Evolutionary conservation across 305 asterid genomes (phyloP), one percentile per base, ranked within the genome.

Genomic region (Ajuga reptans): DNA sequence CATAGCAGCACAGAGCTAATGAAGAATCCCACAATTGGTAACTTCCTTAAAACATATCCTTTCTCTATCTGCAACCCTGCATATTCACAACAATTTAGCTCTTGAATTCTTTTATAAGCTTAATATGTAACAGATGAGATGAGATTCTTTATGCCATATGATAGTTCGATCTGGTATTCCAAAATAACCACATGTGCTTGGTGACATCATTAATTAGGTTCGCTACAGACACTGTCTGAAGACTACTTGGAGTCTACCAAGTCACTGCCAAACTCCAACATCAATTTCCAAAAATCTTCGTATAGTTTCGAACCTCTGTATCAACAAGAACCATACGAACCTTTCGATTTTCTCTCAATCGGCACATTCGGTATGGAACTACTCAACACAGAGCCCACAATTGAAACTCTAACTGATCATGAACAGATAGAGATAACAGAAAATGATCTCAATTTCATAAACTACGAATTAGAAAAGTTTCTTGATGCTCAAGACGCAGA

Each of bases 281-380:
- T 61, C 51, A 77, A 67, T 66, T 42, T 57, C 49, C 34, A 57
- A 39, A 67, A 56, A 41, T 75, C 69, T n/a, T 24, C 72, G 18
- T 56, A 61, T n/a, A 56, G 45, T 36, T 31, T 56, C 34, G 77
- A 76, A 64, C 65, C 64, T 63, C 29, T 75, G 50, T 82, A 65
- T 71, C 84, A 74, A 27, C 76, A 69, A 45, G 78, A 68, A 53
- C 10, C 62, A 37, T 58, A 65, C 3, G 81, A 78, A 74, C 79
- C 82, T 36, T 81, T 81, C 29, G 92, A 86, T 24, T 82, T 88
- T 73, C 92, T 88, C 59, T 80, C 92, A 71, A 88, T 88, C 53
- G 92, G 91, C 6, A 88, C 91, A 66, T 80, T 88, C 11, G 92
- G 90, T 16, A 54, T 62, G 65, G 83, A 84, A 45, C 60, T 79